These are phyloP conservation scores for Teratosphaeria zuluensis DNA, from an alignment of 2,329 filamentous ascomycete genomes.

Conservation along the genomic window DNA sequence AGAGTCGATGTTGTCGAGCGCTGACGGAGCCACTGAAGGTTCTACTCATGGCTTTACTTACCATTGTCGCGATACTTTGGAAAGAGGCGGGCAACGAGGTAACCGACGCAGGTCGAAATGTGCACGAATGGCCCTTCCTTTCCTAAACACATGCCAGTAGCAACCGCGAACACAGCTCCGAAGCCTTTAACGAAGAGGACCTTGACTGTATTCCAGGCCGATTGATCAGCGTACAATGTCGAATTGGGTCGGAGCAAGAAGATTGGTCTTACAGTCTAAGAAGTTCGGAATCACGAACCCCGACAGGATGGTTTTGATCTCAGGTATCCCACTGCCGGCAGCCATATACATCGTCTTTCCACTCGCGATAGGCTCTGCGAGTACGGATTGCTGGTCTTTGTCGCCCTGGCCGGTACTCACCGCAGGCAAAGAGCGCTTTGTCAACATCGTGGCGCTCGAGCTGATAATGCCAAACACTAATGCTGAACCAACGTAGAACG, in stretches of 20 bases:
- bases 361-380: conserved; percentile 11
- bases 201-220: conserved; percentile 28
- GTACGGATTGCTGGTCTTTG: conserved; percentile 15
- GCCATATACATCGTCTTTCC: conserved; percentile 51
- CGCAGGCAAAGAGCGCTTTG: conserved; percentile 40
- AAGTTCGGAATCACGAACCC: conserved; percentile 53
- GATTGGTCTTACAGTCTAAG: conserved; percentile 37
- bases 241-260: not conserved
- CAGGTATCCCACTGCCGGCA: conserved; percentile 49
- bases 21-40: too few relatives aligned
- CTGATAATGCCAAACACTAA: conserved; percentile 42
- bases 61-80: conserved; percentile 49
- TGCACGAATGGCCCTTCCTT: conserved; percentile 56
- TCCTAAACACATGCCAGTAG: conserved; percentile 50
- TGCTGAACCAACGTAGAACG: conserved; percentile 41
- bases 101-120: conserved; percentile 49
- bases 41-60: too few relatives aligned
- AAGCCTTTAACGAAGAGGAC: conserved; percentile 49
- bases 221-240: not conserved
- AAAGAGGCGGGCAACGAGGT: conserved; percentile 43
- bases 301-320: conserved; percentile 52
- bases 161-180: conserved; percentile 49
- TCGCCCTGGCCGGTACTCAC: conserved; percentile 26
- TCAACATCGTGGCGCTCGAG: conserved; percentile 41
- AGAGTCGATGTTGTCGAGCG: too few relatives aligned